Evolutionary conservation across 345 rosid genomes (phyloP).

Genomic region (Turritis glabra): DNA sequence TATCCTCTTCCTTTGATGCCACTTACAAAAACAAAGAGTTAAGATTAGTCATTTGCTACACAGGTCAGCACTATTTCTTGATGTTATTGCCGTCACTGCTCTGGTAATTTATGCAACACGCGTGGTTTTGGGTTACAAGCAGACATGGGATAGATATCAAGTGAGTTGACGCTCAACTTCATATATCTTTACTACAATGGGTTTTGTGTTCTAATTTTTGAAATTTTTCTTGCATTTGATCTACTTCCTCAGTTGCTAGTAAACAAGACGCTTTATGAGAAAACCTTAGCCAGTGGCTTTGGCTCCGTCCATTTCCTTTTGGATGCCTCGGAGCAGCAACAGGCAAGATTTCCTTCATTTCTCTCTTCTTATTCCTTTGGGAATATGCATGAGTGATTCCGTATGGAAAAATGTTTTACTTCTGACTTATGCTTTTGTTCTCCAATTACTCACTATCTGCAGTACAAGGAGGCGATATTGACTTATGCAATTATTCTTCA

Average conservation of each 20-base stretch:
- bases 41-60: conserved; percentile 7
- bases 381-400: neutral
- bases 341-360: conserved; percentile 47
- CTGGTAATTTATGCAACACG: conserved; percentile 80
- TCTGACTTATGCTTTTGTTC: neutral
- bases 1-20: neutral
- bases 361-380: conserved; percentile 12
- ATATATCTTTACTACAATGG: conserved; percentile 16
- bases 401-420: neutral
- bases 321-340: conserved; percentile 98
- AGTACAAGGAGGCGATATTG: conserved; percentile 94
- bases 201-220: conserved; percentile 18
- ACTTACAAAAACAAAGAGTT: conserved; percentile 2
- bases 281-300: conserved; percentile 95
- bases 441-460: conserved; percentile 33
- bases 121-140: conserved; percentile 93
- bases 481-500: conserved; percentile 82
- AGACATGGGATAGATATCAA: conserved; percentile 97
- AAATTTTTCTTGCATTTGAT: neutral
- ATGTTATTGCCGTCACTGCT: conserved; percentile 77
- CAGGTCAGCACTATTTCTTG: conserved; percentile 92
- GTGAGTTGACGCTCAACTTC: conserved; percentile 47
- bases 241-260: conserved; percentile 68
- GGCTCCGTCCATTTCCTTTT: conserved; percentile 92
- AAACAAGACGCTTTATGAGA: conserved; percentile 92